Conservation (phyloP, 179 eudicot species). For the Dionaea muscipula region DNA sequence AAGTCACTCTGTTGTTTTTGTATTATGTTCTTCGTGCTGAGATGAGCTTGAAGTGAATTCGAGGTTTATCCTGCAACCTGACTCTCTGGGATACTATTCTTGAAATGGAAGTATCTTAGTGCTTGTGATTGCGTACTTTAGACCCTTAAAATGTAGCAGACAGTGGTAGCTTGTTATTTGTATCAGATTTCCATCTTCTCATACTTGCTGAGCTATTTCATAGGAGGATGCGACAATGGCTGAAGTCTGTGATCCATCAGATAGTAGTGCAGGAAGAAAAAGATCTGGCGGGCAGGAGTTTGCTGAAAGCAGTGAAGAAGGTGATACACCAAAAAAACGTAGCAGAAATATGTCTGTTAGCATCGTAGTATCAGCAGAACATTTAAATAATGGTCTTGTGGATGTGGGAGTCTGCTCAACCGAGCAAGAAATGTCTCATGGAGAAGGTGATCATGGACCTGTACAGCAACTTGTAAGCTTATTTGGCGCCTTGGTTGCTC, state of each 20-base stretch:
- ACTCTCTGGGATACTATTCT: too few relatives aligned
- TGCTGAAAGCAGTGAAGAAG: slow-evolving; percentile 34
- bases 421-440: slow-evolving; percentile 19
- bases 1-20: too few relatives aligned
- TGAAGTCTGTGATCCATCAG: slow-evolving; percentile 23
- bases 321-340: slow-evolving; percentile 64
- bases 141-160: too few relatives aligned
- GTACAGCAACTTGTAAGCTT: slow-evolving; percentile 80
- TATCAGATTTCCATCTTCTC: slow-evolving; percentile 1
- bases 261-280: slow-evolving; percentile 38
- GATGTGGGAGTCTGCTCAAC: slow-evolving; percentile 20
- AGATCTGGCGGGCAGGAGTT: slow-evolving; percentile 44
- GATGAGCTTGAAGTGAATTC: too few relatives aligned
- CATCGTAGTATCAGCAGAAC: slow-evolving; percentile 26
- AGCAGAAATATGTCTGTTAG: slow-evolving; percentile 29
- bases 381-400: slow-evolving; percentile 16
- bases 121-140: too few relatives aligned
- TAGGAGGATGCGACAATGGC: slow-evolving; percentile 49
- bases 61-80: too few relatives aligned
- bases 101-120: too few relatives aligned
- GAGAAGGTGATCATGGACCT: slow-evolving; percentile 49
- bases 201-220: slow-evolving; percentile 16
- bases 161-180: not conserved
- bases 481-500: slow-evolving; percentile 77
- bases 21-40: too few relatives aligned